These are phyloP conservation scores for Barnettozyma siamensis DNA, from an alignment of 805 yeast genomes.

Conservation along the genomic window DNA sequence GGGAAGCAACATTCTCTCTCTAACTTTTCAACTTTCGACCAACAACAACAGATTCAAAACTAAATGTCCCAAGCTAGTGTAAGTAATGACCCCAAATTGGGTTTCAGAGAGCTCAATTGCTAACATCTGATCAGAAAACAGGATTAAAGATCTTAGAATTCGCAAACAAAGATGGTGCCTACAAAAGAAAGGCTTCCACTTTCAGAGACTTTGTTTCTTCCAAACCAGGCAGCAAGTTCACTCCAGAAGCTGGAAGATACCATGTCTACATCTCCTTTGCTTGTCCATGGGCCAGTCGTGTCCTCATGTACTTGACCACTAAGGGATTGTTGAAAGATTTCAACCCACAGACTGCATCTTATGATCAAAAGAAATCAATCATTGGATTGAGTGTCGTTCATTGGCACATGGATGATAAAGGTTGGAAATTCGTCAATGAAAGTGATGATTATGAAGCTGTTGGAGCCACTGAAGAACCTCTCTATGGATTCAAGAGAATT, in stretches of 20 bases:
- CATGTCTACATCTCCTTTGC: slow-evolving; percentile 84
- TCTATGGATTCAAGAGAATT: slow-evolving; percentile 54
- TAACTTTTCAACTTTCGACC: too few relatives aligned
- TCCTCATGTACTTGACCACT: slow-evolving; percentile 63
- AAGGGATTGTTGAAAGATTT: slow-evolving; percentile 60
- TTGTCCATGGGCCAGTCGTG: slow-evolving; percentile 95
- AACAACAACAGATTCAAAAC: too few relatives aligned
- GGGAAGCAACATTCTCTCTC: neutral
- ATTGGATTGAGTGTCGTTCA: slow-evolving; percentile 77
- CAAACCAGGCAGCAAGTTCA: slow-evolving; percentile 52
- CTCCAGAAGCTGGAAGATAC: slow-evolving; percentile 76
- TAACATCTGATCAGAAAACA: slow-evolving; percentile 11
- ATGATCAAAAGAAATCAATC: slow-evolving; percentile 33
- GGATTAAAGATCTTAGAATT: slow-evolving; percentile 40
- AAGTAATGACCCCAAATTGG: neutral
- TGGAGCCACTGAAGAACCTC: slow-evolving; percentile 48
- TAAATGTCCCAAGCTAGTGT: slow-evolving; percentile 13
- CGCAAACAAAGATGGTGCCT: slow-evolving; percentile 50
- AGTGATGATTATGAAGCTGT: slow-evolving; percentile 37
- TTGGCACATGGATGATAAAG: slow-evolving; percentile 82
- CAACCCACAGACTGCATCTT: slow-evolving; percentile 25
- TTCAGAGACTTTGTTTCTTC: slow-evolving; percentile 63
- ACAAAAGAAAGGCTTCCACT: slow-evolving; percentile 44
- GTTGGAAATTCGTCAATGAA: slow-evolving; percentile 74
- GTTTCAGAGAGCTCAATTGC: neutral